Base-by-base conservation (phyloP, 768 basidiomycete species). In the Pulveroboletus sp. region DNA sequence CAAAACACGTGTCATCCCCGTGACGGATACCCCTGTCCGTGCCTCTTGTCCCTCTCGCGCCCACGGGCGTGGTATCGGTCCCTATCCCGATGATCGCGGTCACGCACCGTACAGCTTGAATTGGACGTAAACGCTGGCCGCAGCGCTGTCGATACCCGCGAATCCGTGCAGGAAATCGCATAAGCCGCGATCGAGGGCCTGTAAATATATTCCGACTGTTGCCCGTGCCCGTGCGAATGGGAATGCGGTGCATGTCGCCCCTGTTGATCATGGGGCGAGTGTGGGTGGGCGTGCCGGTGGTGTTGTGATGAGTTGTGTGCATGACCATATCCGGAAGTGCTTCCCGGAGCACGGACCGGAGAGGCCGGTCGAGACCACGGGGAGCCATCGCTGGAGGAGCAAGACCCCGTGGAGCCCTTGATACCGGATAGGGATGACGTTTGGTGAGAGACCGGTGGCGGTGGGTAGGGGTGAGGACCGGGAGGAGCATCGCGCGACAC, bases 141-240 rank as follows among this genome's bases (percentile, higher is more conserved):
- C 41, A 69, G 49, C 5, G 67, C 67, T 2, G 65, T 67, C 46
- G 67, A 68, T n/a, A 68, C 65, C 57, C 58, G 56, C 17, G 64
- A 57, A 54, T 67, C 65, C 7, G 65, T 67, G 11, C 65, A 67
- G 9, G 65, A 67, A 20, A 67, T 54, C 9, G 65, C 65, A 46
- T 67, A 67, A 3, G 67, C 65, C 2, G 65, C 47, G 14, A 67
- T 63, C 16, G 67, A 67, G 3, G 65, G 67, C 38, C 55, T 60
- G 43, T 67, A 67, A 3, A 67, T 59, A 16, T 46, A 64, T 9
- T 63, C 64, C 11, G 64, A 49, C 22, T 48, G 22, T 20, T 55
- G 52, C 2, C 26, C 44, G 8, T 59, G 57, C 0, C 37, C 47
- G 13, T 48, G 47, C 26, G 48, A 23, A 19, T 42, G 43, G 0